A percentile compares a stretch with the other conserved stretches of the same genome.
phyloP scores from a whole-genome alignment of 805 yeast species.

The Suhomyces sp. region DNA sequence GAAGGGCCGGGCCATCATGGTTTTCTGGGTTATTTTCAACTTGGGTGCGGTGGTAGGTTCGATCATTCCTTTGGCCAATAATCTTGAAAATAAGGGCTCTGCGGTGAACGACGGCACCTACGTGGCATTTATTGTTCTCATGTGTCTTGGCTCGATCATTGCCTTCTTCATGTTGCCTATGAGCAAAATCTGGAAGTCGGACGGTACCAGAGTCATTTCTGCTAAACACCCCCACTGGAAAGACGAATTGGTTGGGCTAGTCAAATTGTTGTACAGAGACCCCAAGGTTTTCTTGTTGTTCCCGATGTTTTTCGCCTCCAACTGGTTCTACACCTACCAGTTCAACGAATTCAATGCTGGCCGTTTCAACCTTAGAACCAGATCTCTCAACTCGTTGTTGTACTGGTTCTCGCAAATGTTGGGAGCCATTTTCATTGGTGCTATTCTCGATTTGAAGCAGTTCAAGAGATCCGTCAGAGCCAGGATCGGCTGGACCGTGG shows the following conservation, averaged over 20 bases:
- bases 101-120: conserved; percentile 48
- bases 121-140: conserved; percentile 52
- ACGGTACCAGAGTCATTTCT: conserved; percentile 47
- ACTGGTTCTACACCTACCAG: conserved; percentile 67
- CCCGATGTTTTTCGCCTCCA: conserved; percentile 63
- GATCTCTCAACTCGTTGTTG: conserved; percentile 58
- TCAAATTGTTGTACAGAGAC: conserved; percentile 33
- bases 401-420: conserved; percentile 61
- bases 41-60: conserved; percentile 61
- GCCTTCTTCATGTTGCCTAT: conserved; percentile 49
- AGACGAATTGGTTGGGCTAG: conserved; percentile 43
- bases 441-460: conserved; percentile 42
- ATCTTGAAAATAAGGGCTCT: conserved; percentile 35
- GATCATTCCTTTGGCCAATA: conserved; percentile 54
- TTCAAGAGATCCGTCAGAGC: conserved; percentile 46
- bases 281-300: conserved; percentile 48
- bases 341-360: conserved; percentile 56
- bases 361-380: conserved; percentile 54
- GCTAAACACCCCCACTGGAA: conserved; percentile 45
- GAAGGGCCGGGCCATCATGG: conserved; percentile 54
- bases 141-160: conserved; percentile 44
- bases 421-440: conserved; percentile 52
- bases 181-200: conserved; percentile 46
- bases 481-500: conserved; percentile 40
- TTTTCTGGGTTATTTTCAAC: conserved; percentile 61